phyloP scores from a whole-genome alignment of 805 yeast species.

The Starmerella sp. region DNA sequence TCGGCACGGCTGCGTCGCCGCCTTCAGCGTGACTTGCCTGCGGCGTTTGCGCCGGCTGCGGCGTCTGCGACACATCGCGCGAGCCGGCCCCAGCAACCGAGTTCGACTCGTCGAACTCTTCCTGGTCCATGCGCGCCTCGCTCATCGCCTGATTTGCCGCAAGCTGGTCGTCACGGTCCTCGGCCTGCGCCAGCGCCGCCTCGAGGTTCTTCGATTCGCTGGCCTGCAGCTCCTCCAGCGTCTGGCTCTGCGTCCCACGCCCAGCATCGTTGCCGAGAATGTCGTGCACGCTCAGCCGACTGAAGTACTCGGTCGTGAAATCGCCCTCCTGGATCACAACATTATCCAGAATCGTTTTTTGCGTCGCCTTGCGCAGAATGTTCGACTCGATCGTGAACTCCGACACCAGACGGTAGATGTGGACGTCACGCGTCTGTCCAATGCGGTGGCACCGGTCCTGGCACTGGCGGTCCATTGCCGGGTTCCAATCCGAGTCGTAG shows the following conservation, averaged over 20 bases:
- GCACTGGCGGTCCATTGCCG: conserved; percentile 98
- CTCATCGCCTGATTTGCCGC: conserved; percentile 86
- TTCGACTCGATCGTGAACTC: conserved; percentile 95
- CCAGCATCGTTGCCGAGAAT: conserved; percentile 53
- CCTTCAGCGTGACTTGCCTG: not conserved
- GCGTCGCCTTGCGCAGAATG: conserved; percentile 86
- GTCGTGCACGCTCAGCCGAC: conserved; percentile 75
- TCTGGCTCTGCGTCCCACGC: conserved; percentile 26
- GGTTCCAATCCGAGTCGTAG: conserved; percentile 98
- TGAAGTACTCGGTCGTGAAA: conserved; percentile 92
- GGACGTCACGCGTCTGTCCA: conserved; percentile 97
- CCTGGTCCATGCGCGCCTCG: conserved; percentile 73
- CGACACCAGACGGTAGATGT: conserved; percentile 88
- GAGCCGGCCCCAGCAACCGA: not conserved
- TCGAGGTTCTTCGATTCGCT: conserved; percentile 30
- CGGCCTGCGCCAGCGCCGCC: conserved; percentile 75
- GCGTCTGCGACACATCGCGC: not conserved
- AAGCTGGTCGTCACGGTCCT: conserved; percentile 63
- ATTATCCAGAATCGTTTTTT: conserved; percentile 83
- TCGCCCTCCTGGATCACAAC: conserved; percentile 97
- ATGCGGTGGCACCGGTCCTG: conserved; percentile 98
- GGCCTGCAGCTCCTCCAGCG: conserved; percentile 23
- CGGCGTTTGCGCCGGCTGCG: not conserved
- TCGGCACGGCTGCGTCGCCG: not conserved
- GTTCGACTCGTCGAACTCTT: conserved; percentile 47